Conservation (phyloP, 2,329 filamentous ascomycete species). For the Xylaria digitata region DNA sequence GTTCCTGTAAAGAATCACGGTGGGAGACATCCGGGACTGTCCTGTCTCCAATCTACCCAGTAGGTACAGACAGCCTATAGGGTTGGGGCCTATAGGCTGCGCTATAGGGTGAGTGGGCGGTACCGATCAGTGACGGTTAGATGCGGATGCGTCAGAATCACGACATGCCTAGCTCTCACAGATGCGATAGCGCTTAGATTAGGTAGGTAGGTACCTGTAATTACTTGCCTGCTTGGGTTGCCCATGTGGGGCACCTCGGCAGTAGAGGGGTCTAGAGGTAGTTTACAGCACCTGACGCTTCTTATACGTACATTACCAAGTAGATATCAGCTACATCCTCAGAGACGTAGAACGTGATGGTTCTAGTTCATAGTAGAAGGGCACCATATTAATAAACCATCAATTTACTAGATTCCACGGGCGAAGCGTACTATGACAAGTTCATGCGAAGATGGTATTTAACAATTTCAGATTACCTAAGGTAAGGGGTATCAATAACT, state of each 20-base stretch:
- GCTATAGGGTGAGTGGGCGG: neutral
- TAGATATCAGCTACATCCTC: too few species aligned
- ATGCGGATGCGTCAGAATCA: slow-evolving; percentile 3
- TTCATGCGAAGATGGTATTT: neutral
- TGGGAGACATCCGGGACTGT: slow-evolving; percentile 11
- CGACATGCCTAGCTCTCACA: too few species aligned
- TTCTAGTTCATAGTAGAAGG: too few species aligned
- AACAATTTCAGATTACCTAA: slow-evolving; percentile 10
- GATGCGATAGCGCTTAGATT: neutral
- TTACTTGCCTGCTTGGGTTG: slow-evolving; percentile 27
- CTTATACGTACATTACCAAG: neutral
- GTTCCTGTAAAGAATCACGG: slow-evolving; percentile 19
- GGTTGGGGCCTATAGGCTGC: neutral
- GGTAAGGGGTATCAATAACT: slow-evolving; percentile 27
- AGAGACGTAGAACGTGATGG: too few species aligned
- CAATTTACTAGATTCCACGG: too few species aligned
- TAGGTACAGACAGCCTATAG: neutral
- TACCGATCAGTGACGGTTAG: slow-evolving; percentile 25
- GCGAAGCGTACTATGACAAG: too few species aligned
- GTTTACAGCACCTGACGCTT: neutral
- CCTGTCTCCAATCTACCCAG: neutral
- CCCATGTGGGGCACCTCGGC: slow-evolving; percentile 1
- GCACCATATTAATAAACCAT: too few species aligned
- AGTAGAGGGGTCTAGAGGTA: too few species aligned
- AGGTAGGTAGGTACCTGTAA: neutral